phyloP scores from a whole-genome alignment of 1,284 basidiomycete genomes.

The Athelia sp. region DNA sequence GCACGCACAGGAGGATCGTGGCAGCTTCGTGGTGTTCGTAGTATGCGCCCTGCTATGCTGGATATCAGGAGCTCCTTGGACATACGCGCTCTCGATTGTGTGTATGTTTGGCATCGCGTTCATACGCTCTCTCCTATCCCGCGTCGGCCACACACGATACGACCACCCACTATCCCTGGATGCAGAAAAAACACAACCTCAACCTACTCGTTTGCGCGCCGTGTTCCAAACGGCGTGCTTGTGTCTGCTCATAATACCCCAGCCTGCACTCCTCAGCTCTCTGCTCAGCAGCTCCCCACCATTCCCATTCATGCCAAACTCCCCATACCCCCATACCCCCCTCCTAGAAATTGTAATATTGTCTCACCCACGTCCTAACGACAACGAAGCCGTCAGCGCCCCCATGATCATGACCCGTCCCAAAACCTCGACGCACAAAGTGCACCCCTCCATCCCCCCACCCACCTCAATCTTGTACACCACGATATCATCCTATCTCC shows the following conservation, averaged over 20 bases:
- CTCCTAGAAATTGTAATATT: slow-evolving; percentile 33
- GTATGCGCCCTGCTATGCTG: slow-evolving; percentile 16
- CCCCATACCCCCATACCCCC: slow-evolving; percentile 12
- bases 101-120: slow-evolving; percentile 13
- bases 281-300: slow-evolving; percentile 3
- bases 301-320: slow-evolving; percentile 3
- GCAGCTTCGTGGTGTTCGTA: background rate
- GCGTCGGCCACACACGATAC: slow-evolving; percentile 3
- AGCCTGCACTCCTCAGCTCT: slow-evolving; percentile 3
- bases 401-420: no score
- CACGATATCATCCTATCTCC: slow-evolving; percentile 32
- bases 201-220: background rate
- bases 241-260: slow-evolving; percentile 7
- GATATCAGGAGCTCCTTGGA: slow-evolving; percentile 32
- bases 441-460: no score
- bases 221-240: slow-evolving; percentile 11
- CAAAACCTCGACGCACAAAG: no score
- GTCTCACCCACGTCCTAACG: slow-evolving; percentile 30
- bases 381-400: background rate
- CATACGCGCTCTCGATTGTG: slow-evolving; percentile 24
- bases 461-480: slow-evolving; percentile 22
- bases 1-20: background rate
- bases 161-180: slow-evolving; percentile 1
- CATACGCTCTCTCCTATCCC: slow-evolving; percentile 7
- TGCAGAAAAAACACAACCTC: background rate